Evolutionary conservation across 371 early-diverging fungal species (phyloP).

Genomic region (Dinochytrium kinnereticum): DNA sequence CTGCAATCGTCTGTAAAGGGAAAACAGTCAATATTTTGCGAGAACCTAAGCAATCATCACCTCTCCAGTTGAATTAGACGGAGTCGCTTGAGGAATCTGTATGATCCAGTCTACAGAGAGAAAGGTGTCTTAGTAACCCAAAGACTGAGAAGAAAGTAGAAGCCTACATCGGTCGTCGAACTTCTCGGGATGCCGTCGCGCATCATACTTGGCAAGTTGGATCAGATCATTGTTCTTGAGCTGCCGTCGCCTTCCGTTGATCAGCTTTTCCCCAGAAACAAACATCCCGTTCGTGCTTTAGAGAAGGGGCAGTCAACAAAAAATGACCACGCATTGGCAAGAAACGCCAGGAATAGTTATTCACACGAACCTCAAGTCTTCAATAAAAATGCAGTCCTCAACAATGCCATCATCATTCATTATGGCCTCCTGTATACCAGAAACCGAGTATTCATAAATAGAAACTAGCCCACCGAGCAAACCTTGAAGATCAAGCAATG

Average conservation of each 20-base stretch:
- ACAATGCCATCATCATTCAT: conserved; percentile 50
- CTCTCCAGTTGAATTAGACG: not conserved
- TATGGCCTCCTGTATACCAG: conserved; percentile 35
- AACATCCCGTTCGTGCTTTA: conserved; percentile 78
- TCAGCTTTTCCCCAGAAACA: conserved; percentile 66
- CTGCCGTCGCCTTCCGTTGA: conserved; percentile 54
- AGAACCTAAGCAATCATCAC: not conserved
- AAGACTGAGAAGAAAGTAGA: not conserved
- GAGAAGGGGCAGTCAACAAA: not conserved
- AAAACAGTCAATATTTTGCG: not conserved
- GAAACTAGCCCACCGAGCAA: conserved; percentile 26
- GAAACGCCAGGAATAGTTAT: not conserved
- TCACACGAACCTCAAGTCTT: conserved; percentile 49
- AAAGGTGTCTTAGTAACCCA: not conserved
- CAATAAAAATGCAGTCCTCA: conserved; percentile 51
- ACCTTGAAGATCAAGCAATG: conserved; percentile 78
- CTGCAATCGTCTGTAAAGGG: not conserved
- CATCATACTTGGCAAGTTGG: conserved; percentile 57
- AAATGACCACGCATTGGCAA: not conserved
- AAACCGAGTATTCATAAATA: conserved; percentile 17
- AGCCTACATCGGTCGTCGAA: conserved; percentile 35
- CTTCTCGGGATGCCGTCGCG: conserved; percentile 17
- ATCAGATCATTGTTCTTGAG: conserved; percentile 70
- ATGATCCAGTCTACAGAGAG: conserved; percentile 22
- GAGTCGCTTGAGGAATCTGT: conserved; percentile 6